Percentiles rank a stretch among this genome's conserved stretches.
phyloP scores from a whole-genome alignment of 176 grass and related monocot species.

The Ananas comosus region DNA sequence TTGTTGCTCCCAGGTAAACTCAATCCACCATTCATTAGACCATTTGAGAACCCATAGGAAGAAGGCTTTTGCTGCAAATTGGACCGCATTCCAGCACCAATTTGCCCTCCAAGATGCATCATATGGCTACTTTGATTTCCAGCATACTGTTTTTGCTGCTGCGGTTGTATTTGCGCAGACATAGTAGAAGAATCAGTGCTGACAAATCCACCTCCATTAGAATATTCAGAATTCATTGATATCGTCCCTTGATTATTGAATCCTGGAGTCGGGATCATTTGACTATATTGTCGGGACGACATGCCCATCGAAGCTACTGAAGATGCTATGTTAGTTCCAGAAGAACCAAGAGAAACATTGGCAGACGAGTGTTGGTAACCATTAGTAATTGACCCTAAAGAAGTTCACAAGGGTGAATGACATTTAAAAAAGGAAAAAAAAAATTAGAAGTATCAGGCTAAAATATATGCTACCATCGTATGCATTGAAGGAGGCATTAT shows the following conservation, averaged over 20 bases:
- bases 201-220: conserved; percentile 77
- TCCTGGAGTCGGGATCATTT: conserved; percentile 94
- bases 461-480: conserved; percentile 12
- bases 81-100: conserved; percentile 57
- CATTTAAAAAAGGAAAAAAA: not conserved
- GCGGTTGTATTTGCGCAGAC: conserved; percentile 21
- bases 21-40: conserved; percentile 64
- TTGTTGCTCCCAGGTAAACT: conserved; percentile 58
- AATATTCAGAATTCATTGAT: conserved; percentile 57
- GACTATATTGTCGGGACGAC: conserved; percentile 47
- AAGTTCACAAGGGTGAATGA: conserved; percentile 23
- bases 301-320: conserved; percentile 46
- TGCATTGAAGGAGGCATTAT: conserved; percentile 10
- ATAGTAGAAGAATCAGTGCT: conserved; percentile 50
- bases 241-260: conserved; percentile 58
- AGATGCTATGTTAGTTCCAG: conserved; percentile 42
- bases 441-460: not conserved
- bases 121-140: conserved; percentile 55
- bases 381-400: conserved; percentile 53
- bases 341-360: conserved; percentile 47
- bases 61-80: conserved; percentile 64
- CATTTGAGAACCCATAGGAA: conserved; percentile 60
- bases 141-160: conserved; percentile 71
- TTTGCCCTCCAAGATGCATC: conserved; percentile 40
- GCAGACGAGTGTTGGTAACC: conserved; percentile 54